These are phyloP conservation scores for Phaffomyces antillensis DNA, from an alignment of 805 yeast species.

Conservation along the genomic window DNA sequence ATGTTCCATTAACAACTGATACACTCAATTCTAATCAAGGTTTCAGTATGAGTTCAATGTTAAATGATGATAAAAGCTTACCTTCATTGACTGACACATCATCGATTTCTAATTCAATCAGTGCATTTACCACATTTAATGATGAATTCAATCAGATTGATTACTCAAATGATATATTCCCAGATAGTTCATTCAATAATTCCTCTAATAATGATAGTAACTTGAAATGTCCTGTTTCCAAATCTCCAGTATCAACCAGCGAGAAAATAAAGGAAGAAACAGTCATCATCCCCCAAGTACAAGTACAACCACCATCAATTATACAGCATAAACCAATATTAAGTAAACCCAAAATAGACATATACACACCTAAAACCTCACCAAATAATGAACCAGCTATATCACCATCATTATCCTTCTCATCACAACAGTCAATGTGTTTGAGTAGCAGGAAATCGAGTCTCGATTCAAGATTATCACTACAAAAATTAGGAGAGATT, in stretches of 20 bases:
- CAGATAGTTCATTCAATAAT: neutral
- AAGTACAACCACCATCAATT: no score
- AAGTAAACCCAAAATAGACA: no score
- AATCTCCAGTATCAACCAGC: no score
- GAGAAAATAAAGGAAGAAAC: no score
- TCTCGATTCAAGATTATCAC: conserved; percentile 50
- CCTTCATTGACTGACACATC: neutral
- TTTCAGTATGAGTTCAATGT: no score
- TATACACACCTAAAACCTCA: neutral
- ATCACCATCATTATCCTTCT: neutral
- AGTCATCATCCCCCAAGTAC: no score
- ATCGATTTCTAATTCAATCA: neutral
- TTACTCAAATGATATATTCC: neutral
- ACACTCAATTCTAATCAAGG: no score
- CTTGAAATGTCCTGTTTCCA: no score
- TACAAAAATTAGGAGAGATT: conserved; percentile 47
- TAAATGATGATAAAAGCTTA: neutral
- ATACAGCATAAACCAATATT: no score
- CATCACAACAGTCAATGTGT: neutral
- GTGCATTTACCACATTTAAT: neutral
- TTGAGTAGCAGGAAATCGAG: neutral
- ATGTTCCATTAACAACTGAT: neutral
- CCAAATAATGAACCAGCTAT: neutral
- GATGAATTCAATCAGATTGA: neutral
- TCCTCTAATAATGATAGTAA: no score